A percentile compares a stretch with the other conserved stretches of the same genome.
Conservation (phyloP, 1,284 basidiomycete species). For the Wolfiporia cocos region DNA sequence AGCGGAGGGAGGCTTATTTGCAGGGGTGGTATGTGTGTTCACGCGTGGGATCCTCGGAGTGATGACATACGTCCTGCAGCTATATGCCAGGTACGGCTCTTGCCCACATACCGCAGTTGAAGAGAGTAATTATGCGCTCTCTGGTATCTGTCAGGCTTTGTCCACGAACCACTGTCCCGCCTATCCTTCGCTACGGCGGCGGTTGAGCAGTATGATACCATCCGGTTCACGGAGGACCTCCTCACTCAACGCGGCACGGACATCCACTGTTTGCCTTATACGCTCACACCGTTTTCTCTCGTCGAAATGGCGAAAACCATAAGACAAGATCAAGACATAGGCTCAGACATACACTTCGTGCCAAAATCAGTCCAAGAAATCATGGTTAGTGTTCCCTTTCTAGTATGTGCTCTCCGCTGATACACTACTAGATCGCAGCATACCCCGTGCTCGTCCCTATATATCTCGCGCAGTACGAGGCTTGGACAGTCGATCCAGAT, state of each 20-base stretch:
- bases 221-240: conserved; percentile 29
- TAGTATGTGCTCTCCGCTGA: too few species aligned
- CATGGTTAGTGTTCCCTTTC: conserved; percentile 29
- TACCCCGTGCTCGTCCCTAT: conserved; percentile 38
- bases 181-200: conserved; percentile 19
- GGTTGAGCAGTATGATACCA: conserved; percentile 13
- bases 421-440: conserved; percentile 27
- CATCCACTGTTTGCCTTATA: conserved; percentile 22
- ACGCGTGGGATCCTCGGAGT: not conserved
- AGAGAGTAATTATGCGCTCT: too few species aligned
- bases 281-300: conserved; percentile 13
- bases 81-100: conserved; percentile 20
- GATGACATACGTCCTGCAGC: conserved; percentile 6
- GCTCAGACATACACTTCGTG: too few species aligned
- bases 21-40: conserved; percentile 11
- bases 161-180: conserved; percentile 25
- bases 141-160: too few species aligned
- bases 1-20: conserved; percentile 10
- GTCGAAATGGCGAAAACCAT: conserved; percentile 8
- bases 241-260: conserved; percentile 28
- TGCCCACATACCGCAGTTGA: too few species aligned
- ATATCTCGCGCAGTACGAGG: conserved; percentile 30
- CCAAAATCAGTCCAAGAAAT: conserved; percentile 26
- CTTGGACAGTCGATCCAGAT: conserved; percentile 2
- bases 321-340: too few species aligned